Evolutionary conservation across 345 rosid species (phyloP).

Genomic region (Raphanus sativus): DNA sequence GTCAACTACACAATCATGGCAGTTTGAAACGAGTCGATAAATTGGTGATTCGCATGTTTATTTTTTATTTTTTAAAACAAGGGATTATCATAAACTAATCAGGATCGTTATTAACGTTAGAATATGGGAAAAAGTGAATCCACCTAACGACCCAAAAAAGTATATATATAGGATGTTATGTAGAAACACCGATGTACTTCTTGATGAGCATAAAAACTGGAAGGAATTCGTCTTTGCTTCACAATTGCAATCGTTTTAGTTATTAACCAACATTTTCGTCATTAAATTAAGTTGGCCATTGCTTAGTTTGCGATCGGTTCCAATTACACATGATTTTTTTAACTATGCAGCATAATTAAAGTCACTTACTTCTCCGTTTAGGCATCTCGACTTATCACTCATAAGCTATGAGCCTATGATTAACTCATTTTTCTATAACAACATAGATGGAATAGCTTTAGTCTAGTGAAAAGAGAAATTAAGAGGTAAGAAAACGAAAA

Average conservation of each 20-base stretch:
- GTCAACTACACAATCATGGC: conserved; percentile 19
- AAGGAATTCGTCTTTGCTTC: conserved; percentile 21
- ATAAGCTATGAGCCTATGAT: too few relatives aligned
- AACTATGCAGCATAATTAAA: not conserved
- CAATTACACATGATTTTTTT: not conserved
- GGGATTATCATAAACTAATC: not conserved
- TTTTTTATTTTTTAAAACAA: not conserved
- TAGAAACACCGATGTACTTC: conserved; percentile 48
- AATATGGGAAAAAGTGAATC: conserved; percentile 21
- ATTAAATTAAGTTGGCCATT: not conserved
- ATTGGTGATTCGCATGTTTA: conserved; percentile 17
- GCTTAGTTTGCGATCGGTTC: not conserved
- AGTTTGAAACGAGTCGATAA: not conserved
- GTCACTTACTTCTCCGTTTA: not conserved
- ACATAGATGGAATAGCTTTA: too few relatives aligned
- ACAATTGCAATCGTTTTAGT: conserved; percentile 21
- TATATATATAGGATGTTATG: conserved; percentile 33
- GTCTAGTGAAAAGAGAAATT: not conserved
- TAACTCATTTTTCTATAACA: too few relatives aligned
- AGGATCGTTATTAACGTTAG: conserved; percentile 4
- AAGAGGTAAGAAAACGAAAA: not conserved
- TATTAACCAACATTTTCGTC: conserved; percentile 1
- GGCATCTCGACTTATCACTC: not conserved
- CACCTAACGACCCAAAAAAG: conserved; percentile 25
- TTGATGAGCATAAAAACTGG: conserved; percentile 64